phyloP scores from a whole-genome alignment of 805 yeast genomes.

The Dipodascopsis tothii region DNA sequence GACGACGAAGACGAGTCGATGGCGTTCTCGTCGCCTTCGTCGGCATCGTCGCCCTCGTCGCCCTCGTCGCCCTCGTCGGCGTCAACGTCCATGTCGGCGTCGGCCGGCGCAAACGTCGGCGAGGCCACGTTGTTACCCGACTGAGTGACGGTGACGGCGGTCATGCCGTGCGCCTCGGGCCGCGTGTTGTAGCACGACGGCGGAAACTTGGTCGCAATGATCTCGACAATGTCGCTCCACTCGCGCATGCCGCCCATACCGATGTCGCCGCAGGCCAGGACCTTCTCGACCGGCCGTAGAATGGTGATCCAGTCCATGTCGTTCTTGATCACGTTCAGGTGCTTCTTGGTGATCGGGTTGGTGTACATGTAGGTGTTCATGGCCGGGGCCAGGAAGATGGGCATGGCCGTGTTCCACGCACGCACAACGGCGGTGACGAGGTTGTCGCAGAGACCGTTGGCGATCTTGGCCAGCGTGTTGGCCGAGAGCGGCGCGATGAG shows the following conservation, averaged over 20 bases:
- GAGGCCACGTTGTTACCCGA: no score
- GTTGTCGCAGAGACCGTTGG: conserved; percentile 88
- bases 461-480: conserved; percentile 80
- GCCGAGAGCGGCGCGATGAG: conserved; percentile 93
- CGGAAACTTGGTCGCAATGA: conserved; percentile 58
- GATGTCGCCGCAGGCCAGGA: conserved; percentile 88
- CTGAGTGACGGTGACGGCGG: no score
- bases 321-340: conserved; percentile 64
- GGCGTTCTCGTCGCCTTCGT: no score
- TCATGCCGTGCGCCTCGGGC: no score
- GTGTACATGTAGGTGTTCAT: conserved; percentile 91
- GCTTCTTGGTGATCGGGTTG: conserved; percentile 79
- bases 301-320: conserved; percentile 95
- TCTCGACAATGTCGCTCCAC: conserved; percentile 87
- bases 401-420: conserved; percentile 91
- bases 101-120: no score
- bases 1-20: no score
- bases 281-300: conserved; percentile 91
- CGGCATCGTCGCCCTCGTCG: no score
- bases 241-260: conserved; percentile 99
- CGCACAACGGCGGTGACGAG: conserved; percentile 80
- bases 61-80: no score
- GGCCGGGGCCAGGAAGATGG: conserved; percentile 86
- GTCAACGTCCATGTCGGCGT: no score
- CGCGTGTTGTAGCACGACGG: conserved; percentile 7